These are phyloP conservation scores for Leishmania turanica DNA, from an alignment of 208 protist genomes.

Conservation along the genomic window DNA sequence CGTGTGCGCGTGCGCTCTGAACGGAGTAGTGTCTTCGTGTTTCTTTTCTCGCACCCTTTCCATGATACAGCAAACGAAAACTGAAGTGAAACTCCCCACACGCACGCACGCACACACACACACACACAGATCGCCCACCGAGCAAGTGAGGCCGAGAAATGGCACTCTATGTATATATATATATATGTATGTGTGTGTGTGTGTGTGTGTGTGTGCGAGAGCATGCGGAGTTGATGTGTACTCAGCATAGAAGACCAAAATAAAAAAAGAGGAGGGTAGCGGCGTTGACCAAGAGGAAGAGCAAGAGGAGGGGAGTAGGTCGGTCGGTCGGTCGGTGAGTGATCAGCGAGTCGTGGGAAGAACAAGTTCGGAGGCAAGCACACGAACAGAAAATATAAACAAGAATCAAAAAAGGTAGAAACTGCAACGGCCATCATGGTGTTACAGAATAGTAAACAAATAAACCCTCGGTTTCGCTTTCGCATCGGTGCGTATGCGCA, in stretches of 20 bases:
- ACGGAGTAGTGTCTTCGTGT: background rate
- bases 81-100: background rate
- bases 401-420: background rate
- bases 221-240: background rate
- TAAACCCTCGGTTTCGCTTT: background rate
- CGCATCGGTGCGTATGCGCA: background rate
- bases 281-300: too few relatives aligned
- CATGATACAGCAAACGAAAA: background rate
- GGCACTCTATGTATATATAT: too few relatives aligned
- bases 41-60: background rate
- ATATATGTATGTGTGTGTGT: background rate
- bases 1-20: background rate
- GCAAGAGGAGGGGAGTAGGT: background rate
- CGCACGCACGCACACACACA: background rate
- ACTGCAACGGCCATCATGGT: background rate
- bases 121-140: background rate
- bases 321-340: background rate
- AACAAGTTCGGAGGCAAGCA: background rate
- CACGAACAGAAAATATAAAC: slow-evolving; percentile 7
- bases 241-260: background rate
- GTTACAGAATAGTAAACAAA: background rate
- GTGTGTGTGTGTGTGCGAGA: background rate
- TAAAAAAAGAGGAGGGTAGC: background rate
- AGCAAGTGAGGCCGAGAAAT: background rate
- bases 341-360: background rate